Percentiles rank a stretch among this genome's conserved stretches.
Evolutionary conservation across 2,329 filamentous ascomycete species (phyloP).

Genomic region (Zelopaecilomyces penicillatus): DNA sequence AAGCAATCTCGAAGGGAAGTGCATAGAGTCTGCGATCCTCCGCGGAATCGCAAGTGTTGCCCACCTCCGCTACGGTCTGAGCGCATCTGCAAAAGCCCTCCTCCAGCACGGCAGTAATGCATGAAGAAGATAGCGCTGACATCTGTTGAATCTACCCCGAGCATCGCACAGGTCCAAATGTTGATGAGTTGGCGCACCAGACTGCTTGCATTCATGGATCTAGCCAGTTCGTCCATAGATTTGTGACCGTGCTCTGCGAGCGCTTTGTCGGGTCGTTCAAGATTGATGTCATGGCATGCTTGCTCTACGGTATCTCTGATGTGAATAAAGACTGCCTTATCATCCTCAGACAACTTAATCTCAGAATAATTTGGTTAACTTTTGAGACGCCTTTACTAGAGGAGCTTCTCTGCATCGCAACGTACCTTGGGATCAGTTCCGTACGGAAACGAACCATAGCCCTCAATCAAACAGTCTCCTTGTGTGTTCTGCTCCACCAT

Average conservation of each 20-base stretch:
- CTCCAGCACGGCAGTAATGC: slow-evolving; percentile 44
- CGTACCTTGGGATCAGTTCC: too few relatives aligned
- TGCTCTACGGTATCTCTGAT: not conserved
- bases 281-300: not conserved
- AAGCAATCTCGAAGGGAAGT: too few relatives aligned
- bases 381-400: too few relatives aligned
- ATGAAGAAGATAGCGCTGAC: slow-evolving; percentile 46
- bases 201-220: too few relatives aligned
- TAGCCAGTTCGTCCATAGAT: too few relatives aligned
- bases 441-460: too few relatives aligned
- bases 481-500: slow-evolving; percentile 1
- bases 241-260: not conserved
- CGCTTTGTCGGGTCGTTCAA: not conserved
- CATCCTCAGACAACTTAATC: too few relatives aligned
- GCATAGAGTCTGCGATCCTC: too few relatives aligned
- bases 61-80: slow-evolving; percentile 45
- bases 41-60: slow-evolving; percentile 35
- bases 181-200: slow-evolving; percentile 14
- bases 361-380: too few relatives aligned
- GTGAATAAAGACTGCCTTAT: not conserved
- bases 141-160: slow-evolving; percentile 41
- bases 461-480: not conserved
- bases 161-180: slow-evolving; percentile 41
- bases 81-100: slow-evolving; percentile 43
- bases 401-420: too few relatives aligned